Conservation (phyloP, 148 eudicot genomes). For the Cornus suecica region DNA sequence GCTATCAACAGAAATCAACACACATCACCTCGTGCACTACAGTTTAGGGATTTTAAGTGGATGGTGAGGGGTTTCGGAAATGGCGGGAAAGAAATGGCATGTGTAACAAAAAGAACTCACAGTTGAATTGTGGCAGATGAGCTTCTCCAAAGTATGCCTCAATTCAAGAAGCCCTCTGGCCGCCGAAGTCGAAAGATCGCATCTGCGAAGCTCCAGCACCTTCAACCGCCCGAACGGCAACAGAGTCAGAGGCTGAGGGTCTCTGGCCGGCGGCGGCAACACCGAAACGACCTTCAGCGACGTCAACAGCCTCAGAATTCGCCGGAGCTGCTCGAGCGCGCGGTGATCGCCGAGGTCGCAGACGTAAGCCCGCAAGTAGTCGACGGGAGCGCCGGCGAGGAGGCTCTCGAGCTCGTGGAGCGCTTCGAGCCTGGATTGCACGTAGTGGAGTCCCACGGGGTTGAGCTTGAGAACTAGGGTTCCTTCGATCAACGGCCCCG, state of each 20-base stretch:
- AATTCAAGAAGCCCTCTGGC: constrained; percentile 78
- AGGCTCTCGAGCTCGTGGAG: constrained; percentile 70
- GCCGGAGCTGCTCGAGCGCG: constrained; percentile 78
- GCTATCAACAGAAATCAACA: background rate
- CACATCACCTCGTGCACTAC: no score
- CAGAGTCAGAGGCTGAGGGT: constrained; percentile 71
- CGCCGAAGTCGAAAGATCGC: constrained; percentile 79
- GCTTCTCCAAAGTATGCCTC: constrained; percentile 82
- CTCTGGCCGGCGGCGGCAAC: constrained; percentile 50
- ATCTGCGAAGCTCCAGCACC: constrained; percentile 91
- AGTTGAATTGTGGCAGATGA: constrained; percentile 91
- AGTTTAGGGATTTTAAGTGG: no score
- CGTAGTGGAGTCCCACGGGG: constrained; percentile 84
- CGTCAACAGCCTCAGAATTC: constrained; percentile 67
- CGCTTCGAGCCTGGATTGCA: constrained; percentile 79
- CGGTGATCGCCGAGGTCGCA: constrained; percentile 93
- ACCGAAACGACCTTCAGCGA: constrained; percentile 69
- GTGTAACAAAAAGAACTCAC: constrained; percentile 37
- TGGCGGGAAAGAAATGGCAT: no score
- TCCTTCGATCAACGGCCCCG: constrained; percentile 63
- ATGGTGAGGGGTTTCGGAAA: no score
- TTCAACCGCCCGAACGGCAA: constrained; percentile 66
- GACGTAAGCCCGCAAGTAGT: constrained; percentile 84
- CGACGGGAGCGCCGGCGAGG: constrained; percentile 84
- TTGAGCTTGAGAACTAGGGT: constrained; percentile 61